Percentiles rank a stretch among this genome's conserved stretches.
phyloP scores from a whole-genome alignment of 106 monocot genomes.

The Ottelia alismoides region DNA sequence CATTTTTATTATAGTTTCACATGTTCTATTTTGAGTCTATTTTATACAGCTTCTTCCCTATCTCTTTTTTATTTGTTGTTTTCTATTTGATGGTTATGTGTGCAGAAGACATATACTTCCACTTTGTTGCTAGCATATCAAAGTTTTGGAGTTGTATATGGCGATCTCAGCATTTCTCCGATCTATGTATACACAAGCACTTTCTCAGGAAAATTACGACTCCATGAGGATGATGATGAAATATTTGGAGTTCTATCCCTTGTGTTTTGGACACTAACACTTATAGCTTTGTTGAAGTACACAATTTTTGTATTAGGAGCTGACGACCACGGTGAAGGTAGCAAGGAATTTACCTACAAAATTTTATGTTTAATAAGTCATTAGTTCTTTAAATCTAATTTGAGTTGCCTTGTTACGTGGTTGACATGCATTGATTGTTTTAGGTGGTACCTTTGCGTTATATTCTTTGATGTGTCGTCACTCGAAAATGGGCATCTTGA shows the following conservation, averaged over 20 bases:
- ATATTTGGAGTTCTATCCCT: constrained; percentile 56
- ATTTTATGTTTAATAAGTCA: neutral
- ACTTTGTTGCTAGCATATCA: constrained; percentile 60
- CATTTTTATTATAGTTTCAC: too few species aligned
- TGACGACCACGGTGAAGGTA: constrained; percentile 72
- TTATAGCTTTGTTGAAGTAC: constrained; percentile 51
- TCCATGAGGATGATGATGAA: constrained; percentile 42
- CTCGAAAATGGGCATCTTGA: constrained; percentile 49
- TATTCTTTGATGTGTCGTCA: constrained; percentile 69
- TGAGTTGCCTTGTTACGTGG: neutral
- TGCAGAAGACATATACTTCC: too few species aligned
- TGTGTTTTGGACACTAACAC: constrained; percentile 61
- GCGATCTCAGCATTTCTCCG: constrained; percentile 58
- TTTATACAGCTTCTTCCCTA: too few species aligned
- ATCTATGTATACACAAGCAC: constrained; percentile 61
- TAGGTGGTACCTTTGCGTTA: constrained; percentile 85
- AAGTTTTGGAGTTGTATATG: constrained; percentile 68
- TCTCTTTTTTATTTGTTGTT: too few species aligned
- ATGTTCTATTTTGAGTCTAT: too few species aligned
- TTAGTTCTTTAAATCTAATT: neutral
- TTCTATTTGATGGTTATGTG: too few species aligned
- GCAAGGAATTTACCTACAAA: neutral
- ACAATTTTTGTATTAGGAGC: constrained; percentile 54
- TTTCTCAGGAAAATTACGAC: constrained; percentile 37
- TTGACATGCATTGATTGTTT: neutral